Evolutionary conservation across 768 basidiomycete genomes (phyloP), one percentile per base, ranked within the genome.

Genomic region (Coprinopsis sp.): DNA sequence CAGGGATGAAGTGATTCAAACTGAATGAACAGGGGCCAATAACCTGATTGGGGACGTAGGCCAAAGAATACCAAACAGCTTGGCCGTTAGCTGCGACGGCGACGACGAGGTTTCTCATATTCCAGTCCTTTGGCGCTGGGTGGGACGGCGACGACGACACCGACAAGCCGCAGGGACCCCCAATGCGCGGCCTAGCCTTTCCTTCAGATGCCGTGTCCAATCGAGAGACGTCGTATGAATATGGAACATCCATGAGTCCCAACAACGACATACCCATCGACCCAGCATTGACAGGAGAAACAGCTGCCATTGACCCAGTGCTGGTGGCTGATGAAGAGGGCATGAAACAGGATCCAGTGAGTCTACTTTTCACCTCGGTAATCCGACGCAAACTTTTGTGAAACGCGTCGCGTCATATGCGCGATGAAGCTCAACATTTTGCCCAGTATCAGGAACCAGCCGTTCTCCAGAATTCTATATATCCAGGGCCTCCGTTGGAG

Each of bases 251-350:
- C 52, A 67, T 68, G 61, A 74, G 71, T 70, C 72, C 69, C 67
- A 65, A 63, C 61, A 74, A 79, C 70, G 75, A 79, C 66, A 84
- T 89, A 64, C 84, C 85, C 54, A 88, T 89, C 72, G 87, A 90
- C 78, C 87, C 87, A 57, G 81, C 79, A 33, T 78, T 88, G 53
- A 75, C 66, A 38, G 73, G 61, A 27, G 63, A 18, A 28, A 18
- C 40, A 18, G 6, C 71, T 18, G 58, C 70, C 51, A 76, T 81
- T 53, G 81, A 80, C 69, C 78, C 79, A 22, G 68, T 69, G 48
- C 65, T 81, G 43, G 64, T 75, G 52, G 48, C 51, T 24, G 55
- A 63, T 30, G 52, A 54, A 21, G 62, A 46, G 39, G 51, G 51
- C 8, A 50, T 50, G 23, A 56, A 51, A 46, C 51, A 49, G 37